Conservation (phyloP, 2,329 filamentous ascomycete species). For the Dothiorella sarmentorum region DNA sequence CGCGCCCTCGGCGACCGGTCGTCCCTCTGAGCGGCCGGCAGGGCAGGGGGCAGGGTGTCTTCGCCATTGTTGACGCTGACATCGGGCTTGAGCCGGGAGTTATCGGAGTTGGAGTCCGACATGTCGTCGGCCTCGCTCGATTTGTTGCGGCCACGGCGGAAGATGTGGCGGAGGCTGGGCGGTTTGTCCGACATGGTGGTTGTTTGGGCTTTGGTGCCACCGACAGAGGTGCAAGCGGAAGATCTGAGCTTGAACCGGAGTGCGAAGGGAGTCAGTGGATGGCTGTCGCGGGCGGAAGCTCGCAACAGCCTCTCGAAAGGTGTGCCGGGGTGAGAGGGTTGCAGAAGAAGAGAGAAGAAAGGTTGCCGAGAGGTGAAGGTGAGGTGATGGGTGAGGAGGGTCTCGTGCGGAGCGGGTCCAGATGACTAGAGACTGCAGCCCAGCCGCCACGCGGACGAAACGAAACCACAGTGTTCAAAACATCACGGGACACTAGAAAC, state of each 20-base stretch:
- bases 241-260: neutral
- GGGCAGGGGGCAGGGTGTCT: neutral
- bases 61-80: neutral
- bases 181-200: neutral
- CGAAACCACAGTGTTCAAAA: too few species aligned
- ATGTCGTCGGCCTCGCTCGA: neutral
- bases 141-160: slow-evolving; percentile 2
- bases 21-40: neutral
- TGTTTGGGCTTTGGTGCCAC: neutral
- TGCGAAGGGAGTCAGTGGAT: neutral
- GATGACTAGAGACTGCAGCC: too few species aligned
- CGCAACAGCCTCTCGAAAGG: neutral
- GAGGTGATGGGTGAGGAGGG: neutral
- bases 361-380: neutral
- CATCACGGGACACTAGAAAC: neutral
- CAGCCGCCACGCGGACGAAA: too few species aligned
- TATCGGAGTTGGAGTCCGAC: neutral
- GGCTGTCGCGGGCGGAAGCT: neutral
- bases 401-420: neutral
- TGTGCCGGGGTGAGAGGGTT: neutral
- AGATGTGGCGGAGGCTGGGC: neutral
- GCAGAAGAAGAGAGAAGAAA: neutral
- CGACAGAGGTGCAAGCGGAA: neutral
- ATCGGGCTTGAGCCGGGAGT: neutral
- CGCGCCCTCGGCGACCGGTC: neutral